Evolutionary conservation across 305 asterid species (phyloP).

Genomic region (Solanum chacoense): DNA sequence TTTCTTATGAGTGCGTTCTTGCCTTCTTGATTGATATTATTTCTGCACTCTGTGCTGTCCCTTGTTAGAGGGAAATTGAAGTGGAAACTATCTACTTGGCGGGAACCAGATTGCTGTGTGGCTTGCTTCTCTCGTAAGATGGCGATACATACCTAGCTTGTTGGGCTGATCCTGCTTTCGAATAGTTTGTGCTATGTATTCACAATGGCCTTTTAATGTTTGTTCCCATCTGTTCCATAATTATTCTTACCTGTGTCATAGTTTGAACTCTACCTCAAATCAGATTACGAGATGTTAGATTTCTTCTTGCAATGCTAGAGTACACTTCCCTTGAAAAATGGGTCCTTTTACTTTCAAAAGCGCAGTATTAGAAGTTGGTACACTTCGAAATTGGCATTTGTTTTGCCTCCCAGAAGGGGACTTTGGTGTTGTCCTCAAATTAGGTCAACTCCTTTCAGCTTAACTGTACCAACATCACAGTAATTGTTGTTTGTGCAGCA

Average conservation of each 20-base stretch:
- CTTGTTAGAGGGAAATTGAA: not conserved
- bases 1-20: slow-evolving; percentile 8
- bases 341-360: not conserved
- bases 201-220: slow-evolving; percentile 3
- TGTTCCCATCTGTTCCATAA: not conserved
- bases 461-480: not conserved
- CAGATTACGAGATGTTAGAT: not conserved
- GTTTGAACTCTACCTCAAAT: not conserved
- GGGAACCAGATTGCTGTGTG: not conserved
- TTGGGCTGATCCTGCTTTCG: not conserved
- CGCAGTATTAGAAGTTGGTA: not conserved
- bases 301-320: not conserved
- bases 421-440: not conserved
- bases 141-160: not conserved
- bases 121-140: not conserved
- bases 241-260: not conserved
- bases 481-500: not conserved
- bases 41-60: not conserved
- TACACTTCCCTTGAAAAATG: not conserved
- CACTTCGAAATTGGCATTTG: not conserved
- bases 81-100: not conserved
- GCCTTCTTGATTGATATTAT: not conserved
- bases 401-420: not conserved
- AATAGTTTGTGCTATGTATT: slow-evolving; percentile 16
- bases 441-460: not conserved